Conservation (phyloP, 306 rosid genomes). For the Cucurbita pepo region DNA sequence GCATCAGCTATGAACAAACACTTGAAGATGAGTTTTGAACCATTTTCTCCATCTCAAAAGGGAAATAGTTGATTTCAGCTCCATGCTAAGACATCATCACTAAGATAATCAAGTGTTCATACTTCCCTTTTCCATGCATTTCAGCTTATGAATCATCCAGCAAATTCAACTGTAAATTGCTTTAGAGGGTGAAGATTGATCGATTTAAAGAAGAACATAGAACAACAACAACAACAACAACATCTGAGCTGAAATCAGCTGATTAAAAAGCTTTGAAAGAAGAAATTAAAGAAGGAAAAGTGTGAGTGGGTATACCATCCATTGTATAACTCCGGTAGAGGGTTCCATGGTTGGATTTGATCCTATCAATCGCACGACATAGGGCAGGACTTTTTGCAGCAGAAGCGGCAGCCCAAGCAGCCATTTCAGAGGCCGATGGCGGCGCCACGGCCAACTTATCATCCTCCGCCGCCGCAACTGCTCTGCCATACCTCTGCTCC, state of each 20-base stretch:
- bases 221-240: neutral
- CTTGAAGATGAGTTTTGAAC: neutral
- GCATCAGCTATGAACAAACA: neutral
- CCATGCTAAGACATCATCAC: neutral
- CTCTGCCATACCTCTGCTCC: slow-evolving; percentile 15
- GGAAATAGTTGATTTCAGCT: neutral
- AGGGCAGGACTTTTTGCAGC: slow-evolving; percentile 9
- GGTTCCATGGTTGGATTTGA: slow-evolving; percentile 11
- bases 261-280: neutral
- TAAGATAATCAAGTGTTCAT: neutral
- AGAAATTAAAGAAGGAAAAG: neutral
- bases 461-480: slow-evolving; percentile 6
- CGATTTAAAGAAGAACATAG: neutral
- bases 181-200: neutral
- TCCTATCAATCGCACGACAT: slow-evolving; percentile 13
- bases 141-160: neutral
- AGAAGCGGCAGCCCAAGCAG: slow-evolving; percentile 19
- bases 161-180: too few species aligned
- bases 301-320: neutral
- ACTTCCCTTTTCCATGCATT: neutral
- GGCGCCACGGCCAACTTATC: neutral
- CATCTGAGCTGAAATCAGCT: neutral
- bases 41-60: neutral
- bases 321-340: neutral
- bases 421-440: neutral